Conservation (phyloP, 345 rosid genomes). For the Salix purpurea region DNA sequence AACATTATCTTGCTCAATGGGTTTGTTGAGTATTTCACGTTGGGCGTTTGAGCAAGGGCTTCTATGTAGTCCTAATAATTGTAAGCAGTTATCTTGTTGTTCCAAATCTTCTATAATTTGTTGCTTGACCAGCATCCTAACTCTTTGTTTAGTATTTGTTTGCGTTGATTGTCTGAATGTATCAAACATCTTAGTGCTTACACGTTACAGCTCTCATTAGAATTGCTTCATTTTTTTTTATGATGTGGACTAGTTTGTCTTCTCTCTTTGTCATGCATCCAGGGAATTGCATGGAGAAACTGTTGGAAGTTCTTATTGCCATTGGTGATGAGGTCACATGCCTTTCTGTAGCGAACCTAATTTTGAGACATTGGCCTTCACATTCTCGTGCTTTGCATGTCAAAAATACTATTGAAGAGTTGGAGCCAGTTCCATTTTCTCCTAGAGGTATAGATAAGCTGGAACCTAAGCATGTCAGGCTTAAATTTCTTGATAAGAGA, state of each 20-base stretch:
- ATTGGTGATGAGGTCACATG: conserved; percentile 98
- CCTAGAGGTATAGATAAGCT: conserved; percentile 95
- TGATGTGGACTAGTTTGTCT: not conserved
- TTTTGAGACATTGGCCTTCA: conserved; percentile 97
- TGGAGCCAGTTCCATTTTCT: conserved; percentile 71
- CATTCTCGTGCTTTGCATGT: conserved; percentile 93
- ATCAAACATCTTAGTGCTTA: not conserved
- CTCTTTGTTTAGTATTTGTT: not conserved
- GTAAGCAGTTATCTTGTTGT: conserved; percentile 40
- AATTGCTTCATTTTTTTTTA: conserved; percentile 4
- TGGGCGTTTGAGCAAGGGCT: conserved; percentile 99
- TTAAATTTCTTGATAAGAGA: conserved; percentile 84
- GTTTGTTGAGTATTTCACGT: conserved; percentile 75
- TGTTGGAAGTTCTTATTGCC: conserved; percentile 95
- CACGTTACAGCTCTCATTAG: not conserved
- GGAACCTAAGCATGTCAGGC: conserved; percentile 75
- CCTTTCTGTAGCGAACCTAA: conserved; percentile 84
- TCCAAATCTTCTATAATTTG: not conserved
- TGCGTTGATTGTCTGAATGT: not conserved
- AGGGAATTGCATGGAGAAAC: conserved; percentile 99
- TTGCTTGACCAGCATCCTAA: not conserved
- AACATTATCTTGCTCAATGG: conserved; percentile 95
- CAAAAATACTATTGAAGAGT: conserved; percentile 67
- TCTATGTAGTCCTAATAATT: conserved; percentile 93
- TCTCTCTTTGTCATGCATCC: conserved; percentile 17